These are phyloP conservation scores for Brassica balearica DNA, from an alignment of 441 rosid genomes.

Conservation along the genomic window DNA sequence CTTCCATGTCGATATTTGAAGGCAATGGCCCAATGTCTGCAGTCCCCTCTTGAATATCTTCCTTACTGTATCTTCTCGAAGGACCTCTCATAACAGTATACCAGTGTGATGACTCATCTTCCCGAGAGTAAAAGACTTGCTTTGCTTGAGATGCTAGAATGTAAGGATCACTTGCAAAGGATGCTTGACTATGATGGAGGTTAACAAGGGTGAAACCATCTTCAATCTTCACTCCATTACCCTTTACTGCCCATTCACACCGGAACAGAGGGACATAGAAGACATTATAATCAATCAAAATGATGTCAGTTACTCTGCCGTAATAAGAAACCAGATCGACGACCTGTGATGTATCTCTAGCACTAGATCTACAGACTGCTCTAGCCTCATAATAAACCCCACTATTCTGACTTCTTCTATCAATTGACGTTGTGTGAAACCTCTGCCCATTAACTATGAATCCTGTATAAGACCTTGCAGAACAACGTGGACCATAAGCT, in stretches of 20 bases:
- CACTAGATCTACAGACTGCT: not conserved
- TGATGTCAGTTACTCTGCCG: not conserved
- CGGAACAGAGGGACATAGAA: not conserved
- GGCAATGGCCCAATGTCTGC: slow-evolving; percentile 6
- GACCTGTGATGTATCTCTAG: not conserved
- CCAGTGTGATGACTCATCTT: not conserved
- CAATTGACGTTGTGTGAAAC: not conserved
- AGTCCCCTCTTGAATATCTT: not conserved
- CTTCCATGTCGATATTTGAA: not conserved
- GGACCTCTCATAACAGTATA: not conserved
- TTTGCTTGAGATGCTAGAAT: not conserved
- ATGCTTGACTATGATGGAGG: not conserved
- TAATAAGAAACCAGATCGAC: not conserved
- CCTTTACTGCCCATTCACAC: not conserved
- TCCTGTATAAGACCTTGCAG: not conserved
- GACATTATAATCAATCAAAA: not conserved
- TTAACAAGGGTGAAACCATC: not conserved
- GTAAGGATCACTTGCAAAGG: not conserved
- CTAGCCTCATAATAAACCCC: not conserved
- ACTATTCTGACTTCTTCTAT: not conserved
- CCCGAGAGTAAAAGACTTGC: not conserved
- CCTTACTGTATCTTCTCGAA: not conserved
- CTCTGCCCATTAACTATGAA: not conserved
- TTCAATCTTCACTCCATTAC: not conserved
- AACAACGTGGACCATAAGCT: not conserved